Conservation (phyloP, 2,329 filamentous ascomycete genomes). For the Hymenoscyphus occultus region DNA sequence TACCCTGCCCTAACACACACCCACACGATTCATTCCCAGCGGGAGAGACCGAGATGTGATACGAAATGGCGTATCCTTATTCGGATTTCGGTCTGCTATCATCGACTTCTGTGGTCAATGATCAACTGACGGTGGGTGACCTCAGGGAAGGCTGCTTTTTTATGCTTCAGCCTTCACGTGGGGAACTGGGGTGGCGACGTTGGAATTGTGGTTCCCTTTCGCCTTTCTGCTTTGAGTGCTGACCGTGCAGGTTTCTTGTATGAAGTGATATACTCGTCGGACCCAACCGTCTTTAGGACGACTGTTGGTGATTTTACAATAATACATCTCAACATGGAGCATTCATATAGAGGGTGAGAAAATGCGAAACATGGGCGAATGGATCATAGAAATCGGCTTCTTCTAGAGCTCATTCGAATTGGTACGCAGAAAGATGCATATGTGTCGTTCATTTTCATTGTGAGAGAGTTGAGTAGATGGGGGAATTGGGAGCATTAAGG, state of each 20-base stretch:
- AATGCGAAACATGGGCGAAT: background rate
- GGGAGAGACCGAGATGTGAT: constrained; percentile 1
- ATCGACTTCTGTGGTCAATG: background rate
- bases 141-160: background rate
- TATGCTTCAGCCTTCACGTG: background rate
- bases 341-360: background rate
- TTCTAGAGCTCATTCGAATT: too few species aligned
- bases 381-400: too few species aligned
- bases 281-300: background rate
- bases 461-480: background rate
- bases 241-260: background rate
- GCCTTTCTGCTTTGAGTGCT: constrained; percentile 1
- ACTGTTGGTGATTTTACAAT: background rate
- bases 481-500: background rate
- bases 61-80: background rate
- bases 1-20: too few species aligned
- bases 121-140: too few species aligned
- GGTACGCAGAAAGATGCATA: background rate
- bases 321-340: background rate
- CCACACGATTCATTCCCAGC: background rate
- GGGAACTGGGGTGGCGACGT: background rate
- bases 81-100: background rate
- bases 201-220: background rate
- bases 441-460: background rate
- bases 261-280: too few species aligned